Evolutionary conservation across 768 basidiomycete genomes (phyloP).

Genomic region (Amanita pseudoporphyria): DNA sequence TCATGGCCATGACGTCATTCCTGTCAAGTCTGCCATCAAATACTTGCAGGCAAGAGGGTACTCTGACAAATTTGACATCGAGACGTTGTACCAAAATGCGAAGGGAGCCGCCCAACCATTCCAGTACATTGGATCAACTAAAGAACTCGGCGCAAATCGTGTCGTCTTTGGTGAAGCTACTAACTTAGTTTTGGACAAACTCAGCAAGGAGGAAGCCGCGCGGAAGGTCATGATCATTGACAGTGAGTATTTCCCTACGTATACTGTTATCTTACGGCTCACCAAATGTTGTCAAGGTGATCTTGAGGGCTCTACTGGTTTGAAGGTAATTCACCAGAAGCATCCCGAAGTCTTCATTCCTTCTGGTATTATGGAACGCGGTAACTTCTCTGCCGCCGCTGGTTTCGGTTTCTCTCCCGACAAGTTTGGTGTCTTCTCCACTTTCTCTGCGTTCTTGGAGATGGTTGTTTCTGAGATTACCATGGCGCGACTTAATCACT

Average conservation of each 20-base stretch:
- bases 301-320: constrained; percentile 81
- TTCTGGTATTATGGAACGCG: constrained; percentile 82
- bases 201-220: constrained; percentile 67
- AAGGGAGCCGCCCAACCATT: constrained; percentile 48
- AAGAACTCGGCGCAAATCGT: constrained; percentile 72
- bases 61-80: constrained; percentile 29
- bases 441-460: constrained; percentile 88
- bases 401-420: constrained; percentile 79
- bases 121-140: constrained; percentile 59
- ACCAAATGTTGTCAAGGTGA: constrained; percentile 38
- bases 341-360: constrained; percentile 82
- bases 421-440: constrained; percentile 84
- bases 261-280: constrained; percentile 5
- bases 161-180: constrained; percentile 83
- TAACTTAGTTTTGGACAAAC: constrained; percentile 61
- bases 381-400: constrained; percentile 77
- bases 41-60: constrained; percentile 64
- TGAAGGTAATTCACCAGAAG: constrained; percentile 83
- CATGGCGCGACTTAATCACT: constrained; percentile 87
- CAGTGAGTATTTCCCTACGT: constrained; percentile 33
- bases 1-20: constrained; percentile 82
- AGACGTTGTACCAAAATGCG: constrained; percentile 50
- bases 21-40: constrained; percentile 68
- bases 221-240: constrained; percentile 85
- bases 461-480: constrained; percentile 86